Evolutionary conservation across 2,329 filamentous ascomycete species (phyloP).

Genomic region (Intubia oerlemansii): DNA sequence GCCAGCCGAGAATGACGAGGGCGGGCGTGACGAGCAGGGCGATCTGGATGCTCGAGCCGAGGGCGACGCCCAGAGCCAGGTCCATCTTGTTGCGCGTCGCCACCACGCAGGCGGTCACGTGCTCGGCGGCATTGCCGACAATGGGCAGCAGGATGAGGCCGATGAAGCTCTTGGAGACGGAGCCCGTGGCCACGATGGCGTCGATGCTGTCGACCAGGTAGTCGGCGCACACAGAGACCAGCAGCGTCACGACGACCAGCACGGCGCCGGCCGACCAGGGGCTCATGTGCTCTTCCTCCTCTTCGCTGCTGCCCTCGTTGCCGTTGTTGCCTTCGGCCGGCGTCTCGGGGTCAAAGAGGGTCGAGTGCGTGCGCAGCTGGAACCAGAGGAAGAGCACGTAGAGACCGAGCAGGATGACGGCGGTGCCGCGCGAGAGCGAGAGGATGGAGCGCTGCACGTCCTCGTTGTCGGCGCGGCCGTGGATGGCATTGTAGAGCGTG

Average conservation of each 20-base stretch:
- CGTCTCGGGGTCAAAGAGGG: constrained; percentile 42
- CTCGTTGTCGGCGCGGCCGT: constrained; percentile 17
- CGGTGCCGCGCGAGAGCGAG: constrained; percentile 51
- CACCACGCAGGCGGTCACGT: constrained; percentile 63
- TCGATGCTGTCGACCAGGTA: constrained; percentile 59
- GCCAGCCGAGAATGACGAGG: constrained; percentile 62
- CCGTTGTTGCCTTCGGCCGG: constrained; percentile 5
- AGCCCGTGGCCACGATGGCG: constrained; percentile 35
- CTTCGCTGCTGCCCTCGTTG: constrained; percentile 15
- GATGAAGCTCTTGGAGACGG: constrained; percentile 51
- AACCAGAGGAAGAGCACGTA: constrained; percentile 63
- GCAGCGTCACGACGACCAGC: constrained; percentile 45
- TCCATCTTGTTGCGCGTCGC: constrained; percentile 61
- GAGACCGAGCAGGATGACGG: constrained; percentile 52
- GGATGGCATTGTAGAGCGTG: constrained; percentile 47
- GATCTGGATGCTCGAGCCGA: constrained; percentile 67
- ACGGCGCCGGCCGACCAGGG: constrained; percentile 43
- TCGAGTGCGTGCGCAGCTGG: constrained; percentile 54
- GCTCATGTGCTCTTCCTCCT: constrained; percentile 28
- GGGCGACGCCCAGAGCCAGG: constrained; percentile 57
- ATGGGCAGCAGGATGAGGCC: constrained; percentile 64
- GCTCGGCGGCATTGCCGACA: constrained; percentile 66
- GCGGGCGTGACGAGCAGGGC: constrained; percentile 63
- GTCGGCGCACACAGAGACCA: constrained; percentile 62
- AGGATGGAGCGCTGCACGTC: constrained; percentile 36